These are phyloP conservation scores for Plasmopara muralis DNA, from an alignment of 352 stramenopile species.

Conservation along the genomic window DNA sequence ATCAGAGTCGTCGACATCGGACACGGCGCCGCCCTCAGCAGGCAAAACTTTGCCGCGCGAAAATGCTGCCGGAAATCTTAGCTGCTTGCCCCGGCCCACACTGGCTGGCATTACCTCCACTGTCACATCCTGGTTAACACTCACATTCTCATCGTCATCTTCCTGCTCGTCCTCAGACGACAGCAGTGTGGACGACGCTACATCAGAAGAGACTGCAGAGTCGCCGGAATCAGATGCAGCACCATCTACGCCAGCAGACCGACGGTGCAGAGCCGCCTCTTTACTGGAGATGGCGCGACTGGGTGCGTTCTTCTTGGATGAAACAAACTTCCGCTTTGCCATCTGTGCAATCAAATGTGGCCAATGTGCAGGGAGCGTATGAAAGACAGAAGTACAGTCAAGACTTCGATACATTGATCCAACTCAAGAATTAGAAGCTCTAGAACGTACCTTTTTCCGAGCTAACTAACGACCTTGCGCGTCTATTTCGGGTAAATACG, in stretches of 20 bases:
- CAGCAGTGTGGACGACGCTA: slow-evolving; percentile 29
- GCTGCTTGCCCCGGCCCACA: slow-evolving; percentile 69
- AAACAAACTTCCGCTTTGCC: slow-evolving; percentile 82
- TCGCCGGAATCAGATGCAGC: slow-evolving; percentile 22
- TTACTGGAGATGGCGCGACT: slow-evolving; percentile 78
- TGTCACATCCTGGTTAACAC: slow-evolving; percentile 15
- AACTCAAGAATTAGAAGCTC: slow-evolving; percentile 1
- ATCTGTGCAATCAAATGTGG: slow-evolving; percentile 27
- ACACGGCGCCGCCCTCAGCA: slow-evolving; percentile 29
- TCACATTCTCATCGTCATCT: slow-evolving; percentile 21
- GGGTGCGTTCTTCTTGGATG: slow-evolving; percentile 82
- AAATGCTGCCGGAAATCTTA: slow-evolving; percentile 62
- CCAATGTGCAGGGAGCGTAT: background rate
- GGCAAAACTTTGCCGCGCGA: slow-evolving; percentile 65
- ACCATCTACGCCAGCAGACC: slow-evolving; percentile 19
- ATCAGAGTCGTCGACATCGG: slow-evolving; percentile 52
- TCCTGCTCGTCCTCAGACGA: slow-evolving; percentile 35
- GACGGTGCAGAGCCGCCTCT: slow-evolving; percentile 62
- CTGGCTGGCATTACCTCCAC: slow-evolving; percentile 69
- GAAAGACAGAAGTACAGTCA: slow-evolving; percentile 4
- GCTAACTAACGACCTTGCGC: slow-evolving; percentile 11
- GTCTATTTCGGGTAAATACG: slow-evolving; percentile 20
- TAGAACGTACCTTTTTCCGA: slow-evolving; percentile 20
- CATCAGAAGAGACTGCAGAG: slow-evolving; percentile 33
- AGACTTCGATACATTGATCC: background rate